Evolutionary conservation across 345 rosid species (phyloP), one percentile per base, ranked within the genome.

Genomic region (Cochlearia excelsa): DNA sequence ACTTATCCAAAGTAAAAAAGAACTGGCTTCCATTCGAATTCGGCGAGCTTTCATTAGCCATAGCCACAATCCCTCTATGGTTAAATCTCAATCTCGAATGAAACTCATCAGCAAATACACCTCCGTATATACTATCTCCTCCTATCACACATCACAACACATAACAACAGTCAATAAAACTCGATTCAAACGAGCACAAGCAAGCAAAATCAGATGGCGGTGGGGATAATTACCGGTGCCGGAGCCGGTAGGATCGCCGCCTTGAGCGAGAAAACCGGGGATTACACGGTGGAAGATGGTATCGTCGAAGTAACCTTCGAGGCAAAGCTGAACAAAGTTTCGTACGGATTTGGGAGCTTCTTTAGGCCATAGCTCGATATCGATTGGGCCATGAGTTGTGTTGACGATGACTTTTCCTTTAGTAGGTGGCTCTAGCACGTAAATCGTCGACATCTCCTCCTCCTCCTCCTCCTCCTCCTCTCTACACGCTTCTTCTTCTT

Each of bases 281-380:
- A 93, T 87, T 54, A 93, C 76, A 57, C 97, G 99, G 78, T 93
- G 94, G 69, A 89, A 87, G 77, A 89, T 73, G 69, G 95, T 93
- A 70, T 75, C 65, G 66, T 81, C 95, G 71, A 76, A 93, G 84
- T 82, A 93, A 55, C 94, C 88, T 63, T 89, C 97, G 63, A 93
- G 91, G 59, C 95, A 93, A 37, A 93, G 88, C 72, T 87, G 95
- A 30, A 89, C 90, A 78, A 93, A 89, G 78, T 89, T 93, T 39
- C 99, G 68, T 4, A 85, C 95, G 30, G 97, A 96, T 72, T 87
- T 89, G 1, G 99, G 94, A 0, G 97, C 91, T 72, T 93, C 95
- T 48, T 85, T 89, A 1, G 99, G 95, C 99, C 96, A 93, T 6
- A 93, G 81, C 82, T 93, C 95, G 77, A 93, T 68, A 77, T 89